These are phyloP conservation scores for Cryphonectria radicalis DNA, from an alignment of 2,329 filamentous ascomycete genomes.

Conservation along the genomic window DNA sequence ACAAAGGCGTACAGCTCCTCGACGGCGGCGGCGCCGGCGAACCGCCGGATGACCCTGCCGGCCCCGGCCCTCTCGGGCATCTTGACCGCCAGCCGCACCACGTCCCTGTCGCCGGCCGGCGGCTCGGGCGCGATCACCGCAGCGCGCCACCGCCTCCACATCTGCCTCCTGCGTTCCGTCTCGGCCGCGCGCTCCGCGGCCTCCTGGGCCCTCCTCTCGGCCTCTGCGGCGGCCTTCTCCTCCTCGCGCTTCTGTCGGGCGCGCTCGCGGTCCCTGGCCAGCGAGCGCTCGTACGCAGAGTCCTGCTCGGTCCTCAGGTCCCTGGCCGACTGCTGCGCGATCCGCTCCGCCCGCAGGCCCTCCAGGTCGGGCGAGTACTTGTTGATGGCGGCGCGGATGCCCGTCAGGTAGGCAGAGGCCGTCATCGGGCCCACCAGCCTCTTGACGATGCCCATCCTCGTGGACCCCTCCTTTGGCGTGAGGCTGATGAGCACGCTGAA, in stretches of 20 bases:
- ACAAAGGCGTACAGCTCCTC: conserved; percentile 97
- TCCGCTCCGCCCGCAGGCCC: conserved; percentile 73
- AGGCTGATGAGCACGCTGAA: conserved; percentile 87
- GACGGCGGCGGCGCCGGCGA: conserved; percentile 69
- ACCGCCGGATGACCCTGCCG: conserved; percentile 77
- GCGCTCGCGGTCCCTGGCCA: conserved; percentile 86
- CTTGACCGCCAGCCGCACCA: conserved; percentile 72
- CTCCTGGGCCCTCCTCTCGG: conserved; percentile 63
- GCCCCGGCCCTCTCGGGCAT: conserved; percentile 64
- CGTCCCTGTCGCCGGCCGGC: conserved; percentile 61
- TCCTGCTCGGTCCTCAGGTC: conserved; percentile 87
- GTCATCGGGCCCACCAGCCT: conserved; percentile 75
- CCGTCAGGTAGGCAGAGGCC: conserved; percentile 72
- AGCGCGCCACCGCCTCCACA: conserved; percentile 84
- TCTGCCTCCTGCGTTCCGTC: conserved; percentile 51
- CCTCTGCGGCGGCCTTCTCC: conserved; percentile 69
- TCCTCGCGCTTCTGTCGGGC: conserved; percentile 77
- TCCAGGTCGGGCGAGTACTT: conserved; percentile 78
- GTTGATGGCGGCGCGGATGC: conserved; percentile 73
- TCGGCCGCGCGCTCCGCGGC: conserved; percentile 64
- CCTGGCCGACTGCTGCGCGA: conserved; percentile 80
- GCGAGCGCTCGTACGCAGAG: conserved; percentile 87
- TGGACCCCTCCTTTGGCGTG: conserved; percentile 80
- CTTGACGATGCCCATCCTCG: conserved; percentile 88
- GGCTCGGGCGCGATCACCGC: conserved; percentile 72